Evolutionary conservation across 352 stramenopile genomes (phyloP).

Genomic region (Globisporangium apiculatum): DNA sequence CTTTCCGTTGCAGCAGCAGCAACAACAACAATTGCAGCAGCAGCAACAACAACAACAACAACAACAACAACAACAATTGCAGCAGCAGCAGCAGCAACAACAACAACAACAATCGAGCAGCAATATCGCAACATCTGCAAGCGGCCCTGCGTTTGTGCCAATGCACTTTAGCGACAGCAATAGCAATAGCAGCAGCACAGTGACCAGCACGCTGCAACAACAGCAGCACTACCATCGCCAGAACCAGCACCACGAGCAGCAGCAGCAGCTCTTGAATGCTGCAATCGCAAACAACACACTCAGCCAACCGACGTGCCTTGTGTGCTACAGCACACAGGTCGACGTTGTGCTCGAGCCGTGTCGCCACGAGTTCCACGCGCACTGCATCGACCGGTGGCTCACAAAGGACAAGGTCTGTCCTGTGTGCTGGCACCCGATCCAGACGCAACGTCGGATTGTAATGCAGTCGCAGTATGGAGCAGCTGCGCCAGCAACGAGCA

Average conservation of each 20-base stretch:
- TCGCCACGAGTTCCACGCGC: constrained; percentile 72
- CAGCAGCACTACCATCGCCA: constrained; percentile 3
- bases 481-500: constrained; percentile 1
- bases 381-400: constrained; percentile 65
- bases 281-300: constrained; percentile 12
- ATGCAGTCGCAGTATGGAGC: constrained; percentile 9
- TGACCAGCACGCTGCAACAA: neutral
- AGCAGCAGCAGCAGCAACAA: neutral
- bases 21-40: constrained; percentile 3
- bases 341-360: constrained; percentile 58
- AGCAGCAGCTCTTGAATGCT: constrained; percentile 16
- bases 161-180: neutral
- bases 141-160: neutral
- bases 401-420: constrained; percentile 76
- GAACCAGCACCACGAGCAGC: constrained; percentile 8
- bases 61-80: constrained; percentile 1
- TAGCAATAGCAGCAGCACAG: constrained; percentile 6
- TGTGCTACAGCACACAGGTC: constrained; percentile 42
- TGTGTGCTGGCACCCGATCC: constrained; percentile 64
- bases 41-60: constrained; percentile 4
- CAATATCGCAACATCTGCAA: constrained; percentile 1
- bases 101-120: neutral
- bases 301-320: constrained; percentile 23
- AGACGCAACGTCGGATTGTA: constrained; percentile 47
- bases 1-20: constrained; percentile 13